Conservation (phyloP, 176 grass and related monocot species). For the Saccharum spontaneum region DNA sequence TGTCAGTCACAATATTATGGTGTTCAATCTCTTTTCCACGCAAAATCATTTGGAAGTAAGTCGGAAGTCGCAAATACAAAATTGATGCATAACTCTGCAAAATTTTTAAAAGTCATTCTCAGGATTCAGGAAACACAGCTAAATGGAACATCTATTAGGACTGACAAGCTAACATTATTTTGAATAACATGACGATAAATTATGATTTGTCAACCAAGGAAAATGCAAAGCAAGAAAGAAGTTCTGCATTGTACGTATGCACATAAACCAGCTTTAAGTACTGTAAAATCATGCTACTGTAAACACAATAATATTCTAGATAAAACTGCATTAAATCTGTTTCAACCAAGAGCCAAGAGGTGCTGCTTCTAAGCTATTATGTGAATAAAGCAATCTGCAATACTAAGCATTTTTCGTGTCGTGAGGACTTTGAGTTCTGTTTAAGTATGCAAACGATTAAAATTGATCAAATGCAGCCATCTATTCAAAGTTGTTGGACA, state of each 20-base stretch:
- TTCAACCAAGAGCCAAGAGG: background rate
- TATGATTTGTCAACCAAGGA: background rate
- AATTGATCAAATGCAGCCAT: conserved; percentile 17
- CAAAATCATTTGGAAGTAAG: conserved; percentile 79
- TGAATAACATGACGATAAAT: conserved; percentile 1
- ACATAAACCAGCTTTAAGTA: background rate
- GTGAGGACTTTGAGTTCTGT: background rate
- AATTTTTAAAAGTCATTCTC: conserved; percentile 13
- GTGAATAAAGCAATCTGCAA: background rate
- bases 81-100: conserved; percentile 99
- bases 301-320: conserved; percentile 16
- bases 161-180: background rate
- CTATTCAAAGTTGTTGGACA: background rate
- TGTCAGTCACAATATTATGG: conserved; percentile 94
- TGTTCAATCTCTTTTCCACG: conserved; percentile 95
- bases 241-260: background rate
- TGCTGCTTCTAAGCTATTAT: background rate
- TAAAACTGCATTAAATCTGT: background rate
- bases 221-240: background rate
- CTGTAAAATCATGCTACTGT: background rate
- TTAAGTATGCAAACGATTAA: background rate
- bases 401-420: background rate
- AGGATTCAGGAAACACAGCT: conserved; percentile 16
- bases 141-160: background rate
- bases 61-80: conserved; percentile 87